phyloP scores from a whole-genome alignment of 345 rosid species.

The Clausena lansium region DNA sequence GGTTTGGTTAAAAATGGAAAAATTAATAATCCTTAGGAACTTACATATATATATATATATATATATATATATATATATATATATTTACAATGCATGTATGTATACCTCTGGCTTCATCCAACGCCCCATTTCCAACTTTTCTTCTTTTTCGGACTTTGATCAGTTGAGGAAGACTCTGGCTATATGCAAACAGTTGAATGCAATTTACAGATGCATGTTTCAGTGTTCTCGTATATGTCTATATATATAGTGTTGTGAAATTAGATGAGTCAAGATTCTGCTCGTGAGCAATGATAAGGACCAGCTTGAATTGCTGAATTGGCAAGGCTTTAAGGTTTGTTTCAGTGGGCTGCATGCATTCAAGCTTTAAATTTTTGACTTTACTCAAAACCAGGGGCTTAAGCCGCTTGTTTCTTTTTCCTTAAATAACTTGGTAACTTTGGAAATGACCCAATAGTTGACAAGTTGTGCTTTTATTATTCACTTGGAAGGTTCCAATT shows the following conservation, averaged over 20 bases:
- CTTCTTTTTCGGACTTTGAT: not conserved
- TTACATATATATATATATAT: too few species aligned
- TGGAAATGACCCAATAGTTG: slow-evolving; percentile 11
- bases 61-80: too few species aligned
- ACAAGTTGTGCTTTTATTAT: not conserved
- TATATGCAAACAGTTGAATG: not conserved
- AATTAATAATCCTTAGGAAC: not conserved
- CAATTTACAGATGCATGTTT: not conserved
- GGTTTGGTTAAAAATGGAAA: not conserved
- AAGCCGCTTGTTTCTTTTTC: slow-evolving; percentile 44
- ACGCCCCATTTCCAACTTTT: slow-evolving; percentile 47
- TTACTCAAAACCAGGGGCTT: slow-evolving; percentile 35
- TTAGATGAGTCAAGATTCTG: not conserved
- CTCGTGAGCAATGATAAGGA: not conserved
- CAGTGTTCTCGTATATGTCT: not conserved
- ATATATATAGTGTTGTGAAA: not conserved
- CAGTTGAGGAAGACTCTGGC: not conserved
- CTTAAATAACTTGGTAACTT: not conserved
- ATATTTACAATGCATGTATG: not conserved
- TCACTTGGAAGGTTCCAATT: not conserved
- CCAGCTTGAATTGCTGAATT: not conserved
- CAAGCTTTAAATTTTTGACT: slow-evolving; percentile 8
- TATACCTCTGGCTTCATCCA: slow-evolving; percentile 77
- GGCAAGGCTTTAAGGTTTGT: not conserved
- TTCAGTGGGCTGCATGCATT: slow-evolving; percentile 27